phyloP scores from a whole-genome alignment of 2,329 filamentous ascomycete genomes.

The Claviceps digitariae region DNA sequence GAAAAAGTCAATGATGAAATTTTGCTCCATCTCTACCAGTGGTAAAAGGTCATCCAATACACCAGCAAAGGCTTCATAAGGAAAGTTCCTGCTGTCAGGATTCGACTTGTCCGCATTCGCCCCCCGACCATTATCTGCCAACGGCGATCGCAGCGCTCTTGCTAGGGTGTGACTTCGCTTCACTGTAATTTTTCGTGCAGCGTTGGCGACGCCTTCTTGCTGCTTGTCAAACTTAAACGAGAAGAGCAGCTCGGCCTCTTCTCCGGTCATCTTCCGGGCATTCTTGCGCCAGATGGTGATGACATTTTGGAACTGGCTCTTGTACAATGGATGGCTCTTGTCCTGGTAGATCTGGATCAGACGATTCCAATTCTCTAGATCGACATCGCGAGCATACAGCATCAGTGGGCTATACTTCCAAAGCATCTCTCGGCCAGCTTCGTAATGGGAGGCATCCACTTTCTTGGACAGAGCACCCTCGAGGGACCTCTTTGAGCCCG shows the following conservation, averaged over 20 bases:
- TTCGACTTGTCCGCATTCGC: conserved; percentile 38
- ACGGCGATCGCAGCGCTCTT: conserved; percentile 54
- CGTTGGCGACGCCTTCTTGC: conserved; percentile 59
- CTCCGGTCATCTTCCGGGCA: conserved; percentile 58
- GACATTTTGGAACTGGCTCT: conserved; percentile 68
- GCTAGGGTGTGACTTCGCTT: conserved; percentile 84
- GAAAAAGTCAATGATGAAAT: conserved; percentile 95
- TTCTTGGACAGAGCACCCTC: conserved; percentile 49
- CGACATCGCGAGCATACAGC: conserved; percentile 77
- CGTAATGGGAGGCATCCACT: conserved; percentile 58
- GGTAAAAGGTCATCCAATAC: conserved; percentile 72
- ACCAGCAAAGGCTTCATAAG: conserved; percentile 70
- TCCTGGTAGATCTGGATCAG: conserved; percentile 70
- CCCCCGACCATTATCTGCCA: conserved; percentile 42
- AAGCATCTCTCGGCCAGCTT: conserved; percentile 55
- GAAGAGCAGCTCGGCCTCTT: conserved; percentile 78
- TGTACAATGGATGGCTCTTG: conserved; percentile 63
- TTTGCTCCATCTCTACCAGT: conserved; percentile 84
- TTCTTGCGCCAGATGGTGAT: conserved; percentile 67
- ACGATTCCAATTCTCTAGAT: conserved; percentile 66
- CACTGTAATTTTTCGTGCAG: conserved; percentile 81
- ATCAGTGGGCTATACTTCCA: conserved; percentile 85
- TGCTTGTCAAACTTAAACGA: conserved; percentile 75
- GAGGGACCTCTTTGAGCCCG: conserved; percentile 53
- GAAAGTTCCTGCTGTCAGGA: conserved; percentile 52